Base-by-base conservation (phyloP, 1,139 yeast genomes). In the Blastobotrys proliferans region DNA sequence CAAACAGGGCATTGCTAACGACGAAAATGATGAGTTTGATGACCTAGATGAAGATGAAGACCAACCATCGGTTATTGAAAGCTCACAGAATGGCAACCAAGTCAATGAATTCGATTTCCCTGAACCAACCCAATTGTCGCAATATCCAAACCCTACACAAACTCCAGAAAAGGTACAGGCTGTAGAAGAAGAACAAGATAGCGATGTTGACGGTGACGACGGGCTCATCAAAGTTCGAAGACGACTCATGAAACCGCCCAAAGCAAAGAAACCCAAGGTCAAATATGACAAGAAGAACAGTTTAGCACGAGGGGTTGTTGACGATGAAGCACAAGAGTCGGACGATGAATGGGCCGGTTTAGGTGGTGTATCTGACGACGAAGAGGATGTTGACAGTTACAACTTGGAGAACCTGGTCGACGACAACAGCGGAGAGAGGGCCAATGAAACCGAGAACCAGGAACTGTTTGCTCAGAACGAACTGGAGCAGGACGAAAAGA, bases 331-430 rank as follows among this genome's bases (percentile, higher is more conserved):
- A 35, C 94, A 80, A 53, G 97, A 92, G 68, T 86, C 96, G 32
- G 97, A 92, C 51, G 97, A 90, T 68, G 97, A 90, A 67, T 90
- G 94, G 90, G 81, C 80, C 39, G 96, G 96, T 1, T 60, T 85
- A 44, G 97, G 95, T 44, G 96, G 96, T 47, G 72, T 62, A 9
- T 94, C 85, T 54, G 86, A 81, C 4, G 96, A 87, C 49, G 76
- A 79, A 3, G 87, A 81, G 49, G 70, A 65, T 35, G 63, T 69
- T 25, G 86, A 81, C 41, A 76, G 83, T 55, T 79, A 88, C 24
- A 94, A 85, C 51, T 83, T 87, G 58, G 95, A 83, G 60, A 75
- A 69, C 47, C 80, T 87, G 81, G 80, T 88, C 45, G 95, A 88
- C 62, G 90, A 86, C 66, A 69, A 74, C 38, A 71, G 80, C 37